phyloP scores from a whole-genome alignment of 257 asterid species.

The Rehmannia glutinosa region DNA sequence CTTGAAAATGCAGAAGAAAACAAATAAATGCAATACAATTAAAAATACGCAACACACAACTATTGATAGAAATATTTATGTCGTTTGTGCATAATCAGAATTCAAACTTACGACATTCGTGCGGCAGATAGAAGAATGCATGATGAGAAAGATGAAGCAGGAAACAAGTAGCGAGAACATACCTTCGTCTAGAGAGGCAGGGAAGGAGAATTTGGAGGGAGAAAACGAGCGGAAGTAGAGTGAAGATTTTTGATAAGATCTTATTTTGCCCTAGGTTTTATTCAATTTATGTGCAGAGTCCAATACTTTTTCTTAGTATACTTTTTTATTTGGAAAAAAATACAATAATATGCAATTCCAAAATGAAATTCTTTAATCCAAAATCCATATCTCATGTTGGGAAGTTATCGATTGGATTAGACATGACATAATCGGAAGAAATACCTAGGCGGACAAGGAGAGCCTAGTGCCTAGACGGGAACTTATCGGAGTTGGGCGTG shows the following conservation, averaged over 20 bases:
- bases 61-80: background rate
- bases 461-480: too few species aligned
- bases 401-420: too few species aligned
- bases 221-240: constrained; percentile 16
- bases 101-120: background rate
- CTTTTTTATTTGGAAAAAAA: too few species aligned
- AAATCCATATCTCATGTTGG: too few species aligned
- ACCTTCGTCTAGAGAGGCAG: constrained; percentile 18
- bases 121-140: background rate
- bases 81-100: constrained; percentile 10
- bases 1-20: background rate
- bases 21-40: background rate
- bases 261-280: constrained; percentile 27
- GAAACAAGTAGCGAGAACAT: constrained; percentile 8
- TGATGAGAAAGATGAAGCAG: background rate
- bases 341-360: too few species aligned
- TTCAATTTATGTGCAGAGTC: background rate
- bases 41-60: background rate
- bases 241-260: constrained; percentile 16
- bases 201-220: constrained; percentile 4
- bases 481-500: too few species aligned
- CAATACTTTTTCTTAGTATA: background rate
- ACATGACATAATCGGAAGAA: too few species aligned
- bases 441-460: too few species aligned
- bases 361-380: too few species aligned